Evolutionary conservation across 2,329 filamentous ascomycete species (phyloP).

Genomic region (Beauveria rudraprayagi): DNA sequence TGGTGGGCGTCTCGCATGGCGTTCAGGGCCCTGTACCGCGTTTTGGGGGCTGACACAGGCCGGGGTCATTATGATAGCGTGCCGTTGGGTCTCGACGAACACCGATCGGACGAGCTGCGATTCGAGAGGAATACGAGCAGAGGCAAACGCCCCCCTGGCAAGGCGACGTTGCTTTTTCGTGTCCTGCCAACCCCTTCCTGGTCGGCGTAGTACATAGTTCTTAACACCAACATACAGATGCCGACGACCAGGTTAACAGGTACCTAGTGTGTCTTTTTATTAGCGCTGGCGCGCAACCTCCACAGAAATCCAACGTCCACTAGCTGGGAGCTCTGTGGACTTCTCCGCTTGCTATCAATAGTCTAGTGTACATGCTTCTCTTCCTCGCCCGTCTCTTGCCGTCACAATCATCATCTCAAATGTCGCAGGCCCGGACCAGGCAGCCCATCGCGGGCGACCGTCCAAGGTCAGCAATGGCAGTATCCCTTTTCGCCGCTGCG

Average conservation of each 20-base stretch:
- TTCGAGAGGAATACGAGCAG: neutral
- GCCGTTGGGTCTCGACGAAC: neutral
- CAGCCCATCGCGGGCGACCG: neutral
- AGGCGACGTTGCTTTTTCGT: neutral
- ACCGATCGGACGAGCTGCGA: neutral
- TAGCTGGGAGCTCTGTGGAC: neutral
- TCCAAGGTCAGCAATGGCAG: neutral
- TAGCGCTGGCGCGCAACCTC: neutral
- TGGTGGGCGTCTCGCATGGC: conserved; percentile 5
- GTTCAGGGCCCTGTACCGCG: conserved; percentile 6
- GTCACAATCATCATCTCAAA: neutral
- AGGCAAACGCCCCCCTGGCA: neutral
- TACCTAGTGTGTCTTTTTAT: too few species aligned
- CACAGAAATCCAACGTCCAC: neutral
- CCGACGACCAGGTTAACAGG: too few species aligned
- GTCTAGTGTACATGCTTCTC: too few species aligned
- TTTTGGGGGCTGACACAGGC: neutral
- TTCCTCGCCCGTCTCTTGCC: neutral
- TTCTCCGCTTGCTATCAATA: neutral
- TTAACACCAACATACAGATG: too few species aligned
- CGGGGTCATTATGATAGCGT: neutral
- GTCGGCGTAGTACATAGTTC: neutral
- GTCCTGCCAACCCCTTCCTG: neutral
- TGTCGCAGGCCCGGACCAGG: neutral
- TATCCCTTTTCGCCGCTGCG: neutral